Evolutionary conservation across 208 protist genomes (phyloP), one percentile per base, ranked within the genome.

Genomic region (Trypanosoma cruzi): DNA sequence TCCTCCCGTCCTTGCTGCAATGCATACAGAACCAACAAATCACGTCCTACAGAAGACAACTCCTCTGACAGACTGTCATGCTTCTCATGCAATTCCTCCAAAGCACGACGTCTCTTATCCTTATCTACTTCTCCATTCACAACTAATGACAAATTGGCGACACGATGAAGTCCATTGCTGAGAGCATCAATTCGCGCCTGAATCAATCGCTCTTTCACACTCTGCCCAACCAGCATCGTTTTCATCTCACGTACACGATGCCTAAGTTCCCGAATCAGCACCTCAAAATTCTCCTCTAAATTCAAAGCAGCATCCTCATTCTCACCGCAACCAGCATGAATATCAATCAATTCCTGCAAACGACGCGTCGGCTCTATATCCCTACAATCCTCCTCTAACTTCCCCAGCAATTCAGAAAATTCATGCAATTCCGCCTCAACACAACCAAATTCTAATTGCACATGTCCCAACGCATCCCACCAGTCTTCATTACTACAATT

Each of bases 141-240:
- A 22, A 36, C 22, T 14, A 53, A 18, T 2, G 6, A 40, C 36
- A 29, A 31, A 6, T 55, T 37, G 29, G 50, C 54, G 4, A 55
- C 22, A 46, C 62, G 34, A 28, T 2, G 16, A 40, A 71, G 62
- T 7, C 56, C 40, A 20, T 63, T 34, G 2, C 16, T 24, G 5
- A 64, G 32, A 13, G 26, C 26, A 59, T 79, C 65, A 26, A 82
- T 20, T 48, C 48, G 32, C 8, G 55, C 32, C 24, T 22, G 49
- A 46, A 66, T 14, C 31, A 63, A 42, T 20, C 37, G 42, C 28
- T 16, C 64, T 29, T 49, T 58, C 57, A 74, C 74, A 20, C 64
- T 54, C 44, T 50, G 54, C 37, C 28, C 37, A 11, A n/a, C 60
- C 28, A 34, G 42, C 24, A 22, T 59, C 14, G 28, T 54, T 32